Base-by-base conservation (phyloP, 306 rosid species). In the Cajanus cajan region DNA sequence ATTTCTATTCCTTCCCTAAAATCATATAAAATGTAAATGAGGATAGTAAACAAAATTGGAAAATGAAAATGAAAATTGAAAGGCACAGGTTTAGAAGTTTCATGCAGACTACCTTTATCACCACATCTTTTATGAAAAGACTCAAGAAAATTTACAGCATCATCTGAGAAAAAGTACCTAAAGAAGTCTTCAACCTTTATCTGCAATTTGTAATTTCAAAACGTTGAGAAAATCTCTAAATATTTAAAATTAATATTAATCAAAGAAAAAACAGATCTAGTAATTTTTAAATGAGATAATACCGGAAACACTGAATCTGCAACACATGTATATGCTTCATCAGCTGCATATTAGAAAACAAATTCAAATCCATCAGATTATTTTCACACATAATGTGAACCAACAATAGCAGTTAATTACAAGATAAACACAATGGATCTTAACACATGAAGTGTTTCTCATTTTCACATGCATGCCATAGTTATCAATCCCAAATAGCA, bases 241-340 rank as follows among this genome's bases (percentile, higher is more conserved):
- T 34, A 79, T 52, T 64, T 54, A 71, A 41, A 61, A 72, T 41
- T 48, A 63, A 72, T 25, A 21, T 31, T 62, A 13, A 73, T 15
- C 22, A 54, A 79, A 16, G 33, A 12, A 51, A 64, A 54, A 65
- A 2, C 14, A 66, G 76, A 73, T 65, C 33, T 10, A 65, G 72
- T 34, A 37, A 80, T 80, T 76, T 43, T 47, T 44, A 39, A 70
- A 54, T 10, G 84, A 78, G 62, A 77, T 63, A 81, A 71, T 93
- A 96, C 99, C 92, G 84, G 94, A 89, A 96, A 90, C 85, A 70
- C 84, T n/a, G 96, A 76, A 77, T 93, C 98, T 61, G 93, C 93
- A 80, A 96, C 97, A 80, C 82, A 83, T 63, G 96, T 89, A 71
- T 39, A 91, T 44, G n/a, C 85, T 63, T 93, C 99, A 3, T 90